Base-by-base conservation (phyloP, 805 yeast genomes). In the Yarrowia sp. region DNA sequence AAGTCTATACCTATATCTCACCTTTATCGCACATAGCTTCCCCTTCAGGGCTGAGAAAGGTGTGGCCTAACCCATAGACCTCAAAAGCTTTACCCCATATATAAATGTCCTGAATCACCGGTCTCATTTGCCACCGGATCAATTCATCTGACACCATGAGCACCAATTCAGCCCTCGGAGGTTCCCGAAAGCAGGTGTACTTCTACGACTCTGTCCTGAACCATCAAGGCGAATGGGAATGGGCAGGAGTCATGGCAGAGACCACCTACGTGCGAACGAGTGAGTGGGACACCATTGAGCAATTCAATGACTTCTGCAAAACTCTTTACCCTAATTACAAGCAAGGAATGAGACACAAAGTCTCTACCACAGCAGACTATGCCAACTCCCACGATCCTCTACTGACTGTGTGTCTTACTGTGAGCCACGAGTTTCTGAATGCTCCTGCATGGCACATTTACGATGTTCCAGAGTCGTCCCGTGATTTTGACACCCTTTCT, bases 221-320 rank as follows among this genome's bases (percentile, higher is more conserved):
- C 38, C 55, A 47, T 14, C 29, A 47, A 21, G 55, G 55, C 12
- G 14, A 31, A 47, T 47, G 55, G 55, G 55, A 47, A n/a, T 47
- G 55, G 55, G 18, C 55, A 4, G 55, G 55, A 0, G 38, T 32
- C 6, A 47, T 31, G 55, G 27, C 29, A 5, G 27, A 9, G 19
- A 47, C 55, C 9, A 21, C 32, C 5, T 47, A 31, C 5, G 55
- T 47, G 9, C 13, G 55, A 31, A 21, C 38, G 0, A 47, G 38
- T 7, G 55, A 47, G 19, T 47, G 55, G 55, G 55, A 47, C 38
- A 31, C 38, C 14, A 16, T 25, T 31, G 55, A 47, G 25, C 29
- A 47, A 21, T 47, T 47, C 27, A 31, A 47, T 16, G 55, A 47
- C 55, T 47, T 47, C 16, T 47, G 55, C 29, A 47, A 31, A 21